Evolutionary conservation across 2,329 filamentous ascomycete species (phyloP), one percentile per base, ranked within the genome.

Genomic region (Biscogniauxia marginata): DNA sequence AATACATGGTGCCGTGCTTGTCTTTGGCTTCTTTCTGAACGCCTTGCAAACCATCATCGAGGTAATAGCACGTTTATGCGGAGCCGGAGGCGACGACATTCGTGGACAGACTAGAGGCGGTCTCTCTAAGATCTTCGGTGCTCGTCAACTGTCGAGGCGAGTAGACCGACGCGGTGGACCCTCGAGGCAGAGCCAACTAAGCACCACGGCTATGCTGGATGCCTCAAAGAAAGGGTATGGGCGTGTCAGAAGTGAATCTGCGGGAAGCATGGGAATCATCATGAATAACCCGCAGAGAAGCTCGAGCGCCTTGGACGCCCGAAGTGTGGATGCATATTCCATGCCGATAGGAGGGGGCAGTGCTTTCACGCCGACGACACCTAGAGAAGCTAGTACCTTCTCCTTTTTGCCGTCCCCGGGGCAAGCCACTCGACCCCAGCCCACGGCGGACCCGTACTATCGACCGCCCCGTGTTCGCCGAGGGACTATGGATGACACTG

Each of bases 1-100:
- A 23, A 83, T 97, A 34, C 95, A 99, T 69, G 93, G 84, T 3
- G 82, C 88, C 59, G 91, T 96, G 0, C 76, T 99, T 20, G 81
- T 96, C 3, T 90, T 98, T 65, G 93, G 91, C 1, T 99, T 98
- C 76, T 90, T 97, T 71, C 78, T 99, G 53, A 96, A 96, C 70
- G 89, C 95, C 1, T 71, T 96, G 6, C 92, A 96, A 70, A 97
- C 93, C 0, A 81, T 96, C 45, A 83, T 97, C 44, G 95, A 99
- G 73, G 91, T 99, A 7, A 79, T 87, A 50, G 92, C 93, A 22
- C 84, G 93, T 52, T 79, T 95, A 67, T 83, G 89, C 22, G 93
- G 93, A 39, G 93, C 90, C 25, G 95, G 92, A 49, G 88, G 87
- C 20, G 89, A 93, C 63, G 85, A 88, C 63, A 78, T 81, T 43